These are phyloP conservation scores for Lecanicillium sp. DNA, from an alignment of 2,329 filamentous ascomycete species.

Conservation along the genomic window DNA sequence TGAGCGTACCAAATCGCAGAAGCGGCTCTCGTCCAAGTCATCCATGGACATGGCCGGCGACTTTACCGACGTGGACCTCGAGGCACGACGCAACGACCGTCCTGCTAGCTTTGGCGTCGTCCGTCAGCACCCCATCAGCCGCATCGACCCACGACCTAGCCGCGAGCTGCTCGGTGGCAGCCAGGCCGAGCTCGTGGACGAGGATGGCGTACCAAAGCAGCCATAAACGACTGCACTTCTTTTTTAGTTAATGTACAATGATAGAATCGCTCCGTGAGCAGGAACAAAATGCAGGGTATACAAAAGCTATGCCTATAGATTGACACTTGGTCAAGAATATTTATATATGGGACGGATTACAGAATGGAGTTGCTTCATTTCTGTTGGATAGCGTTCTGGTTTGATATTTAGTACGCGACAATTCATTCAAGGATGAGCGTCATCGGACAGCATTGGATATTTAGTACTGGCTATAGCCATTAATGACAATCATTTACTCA, in stretches of 20 bases:
- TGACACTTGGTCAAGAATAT: not conserved
- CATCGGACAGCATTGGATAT: too few species aligned
- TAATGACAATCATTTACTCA: too few species aligned
- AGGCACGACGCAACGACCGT: constrained; percentile 33
- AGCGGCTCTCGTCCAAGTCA: constrained; percentile 41
- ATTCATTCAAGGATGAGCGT: too few species aligned
- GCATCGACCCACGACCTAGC: constrained; percentile 40
- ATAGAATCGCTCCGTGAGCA: not conserved
- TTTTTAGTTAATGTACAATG: not conserved
- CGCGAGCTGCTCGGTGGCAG: constrained; percentile 41
- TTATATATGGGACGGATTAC: too few species aligned
- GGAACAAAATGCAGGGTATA: too few species aligned
- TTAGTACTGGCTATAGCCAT: too few species aligned
- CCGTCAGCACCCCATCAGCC: constrained; percentile 48
- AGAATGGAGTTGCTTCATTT: too few species aligned
- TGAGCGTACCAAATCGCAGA: constrained; percentile 46
- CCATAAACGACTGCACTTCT: not conserved
- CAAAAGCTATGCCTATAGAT: constrained; percentile 4
- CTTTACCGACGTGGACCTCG: constrained; percentile 32
- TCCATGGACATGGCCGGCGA: constrained; percentile 41
- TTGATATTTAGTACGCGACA: too few species aligned
- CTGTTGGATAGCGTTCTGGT: too few species aligned
- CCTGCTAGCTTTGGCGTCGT: constrained; percentile 50
- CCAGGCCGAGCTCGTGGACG: constrained; percentile 50
- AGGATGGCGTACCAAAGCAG: constrained; percentile 10